These are phyloP conservation scores for Cajanus cajan DNA, from an alignment of 306 rosid species.

Conservation along the genomic window DNA sequence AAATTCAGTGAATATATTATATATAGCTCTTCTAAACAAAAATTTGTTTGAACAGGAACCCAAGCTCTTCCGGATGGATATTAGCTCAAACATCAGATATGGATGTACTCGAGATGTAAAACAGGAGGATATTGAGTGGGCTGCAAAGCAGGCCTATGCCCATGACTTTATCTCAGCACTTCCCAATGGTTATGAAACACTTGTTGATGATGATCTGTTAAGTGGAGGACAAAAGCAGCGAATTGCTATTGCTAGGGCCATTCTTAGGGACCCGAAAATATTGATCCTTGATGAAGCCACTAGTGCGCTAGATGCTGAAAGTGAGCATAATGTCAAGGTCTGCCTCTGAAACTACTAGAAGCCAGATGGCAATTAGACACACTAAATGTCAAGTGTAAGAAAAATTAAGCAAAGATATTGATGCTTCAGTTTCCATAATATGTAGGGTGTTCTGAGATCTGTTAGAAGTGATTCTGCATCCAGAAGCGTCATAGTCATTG, in stretches of 20 bases:
- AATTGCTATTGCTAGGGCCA: slow-evolving; percentile 92
- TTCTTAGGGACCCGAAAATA: slow-evolving; percentile 87
- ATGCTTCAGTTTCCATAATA: slow-evolving; percentile 30
- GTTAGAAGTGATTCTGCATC: slow-evolving; percentile 59
- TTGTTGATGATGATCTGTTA: slow-evolving; percentile 89
- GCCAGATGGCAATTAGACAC: neutral
- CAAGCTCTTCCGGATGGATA: slow-evolving; percentile 82
- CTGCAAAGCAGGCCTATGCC: slow-evolving; percentile 94
- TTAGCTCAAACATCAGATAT: slow-evolving; percentile 83
- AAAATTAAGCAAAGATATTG: slow-evolving; percentile 12
- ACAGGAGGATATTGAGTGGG: slow-evolving; percentile 85
- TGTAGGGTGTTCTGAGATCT: slow-evolving; percentile 86
- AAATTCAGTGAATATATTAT: slow-evolving; percentile 11
- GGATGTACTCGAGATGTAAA: slow-evolving; percentile 68
- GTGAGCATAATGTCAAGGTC: slow-evolving; percentile 89
- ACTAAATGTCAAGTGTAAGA: slow-evolving; percentile 7
- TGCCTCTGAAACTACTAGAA: slow-evolving; percentile 22
- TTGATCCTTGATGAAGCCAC: slow-evolving; percentile 98
- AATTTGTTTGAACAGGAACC: slow-evolving; percentile 66
- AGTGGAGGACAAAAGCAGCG: slow-evolving; percentile 99
- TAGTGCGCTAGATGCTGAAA: slow-evolving; percentile 97
- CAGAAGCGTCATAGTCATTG: slow-evolving; percentile 84
- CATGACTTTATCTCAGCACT: slow-evolving; percentile 81
- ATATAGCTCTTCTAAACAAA: neutral
- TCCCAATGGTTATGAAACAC: slow-evolving; percentile 82